Percentiles rank a stretch among this genome's conserved stretches.
phyloP scores from a whole-genome alignment of 257 asterid species.

The Solanum bukasovii region DNA sequence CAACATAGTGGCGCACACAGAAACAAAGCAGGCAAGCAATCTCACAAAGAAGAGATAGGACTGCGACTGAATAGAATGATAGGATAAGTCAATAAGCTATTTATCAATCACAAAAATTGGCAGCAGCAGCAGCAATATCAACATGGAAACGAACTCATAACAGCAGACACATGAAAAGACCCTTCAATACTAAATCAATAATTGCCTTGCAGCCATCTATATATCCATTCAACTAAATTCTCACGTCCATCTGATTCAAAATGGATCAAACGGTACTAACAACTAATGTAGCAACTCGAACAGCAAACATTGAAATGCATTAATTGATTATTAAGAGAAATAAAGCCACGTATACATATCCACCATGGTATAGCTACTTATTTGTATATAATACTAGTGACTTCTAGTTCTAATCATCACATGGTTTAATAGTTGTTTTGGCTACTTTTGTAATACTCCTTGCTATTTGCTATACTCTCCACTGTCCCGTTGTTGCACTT shows the following conservation, averaged over 20 bases:
- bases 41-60: not conserved
- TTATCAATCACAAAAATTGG: not conserved
- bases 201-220: not conserved
- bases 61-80: not conserved
- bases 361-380: too few species aligned
- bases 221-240: not conserved
- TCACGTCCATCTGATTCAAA: not conserved
- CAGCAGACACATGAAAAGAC: not conserved
- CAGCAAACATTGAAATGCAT: not conserved
- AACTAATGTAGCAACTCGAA: not conserved
- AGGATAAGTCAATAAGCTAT: accelerated
- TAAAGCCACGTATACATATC: too few species aligned
- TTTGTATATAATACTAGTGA: too few species aligned
- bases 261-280: not conserved
- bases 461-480: too few species aligned
- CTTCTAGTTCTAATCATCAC: too few species aligned
- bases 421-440: too few species aligned
- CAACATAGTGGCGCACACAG: not conserved
- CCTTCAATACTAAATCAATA: accelerated
- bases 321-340: not conserved
- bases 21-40: not conserved
- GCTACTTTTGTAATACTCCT: accelerated
- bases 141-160: not conserved
- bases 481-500: too few species aligned
- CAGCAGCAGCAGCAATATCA: not conserved